Evolutionary conservation across 2,329 filamentous ascomycete genomes (phyloP).

Genomic region (Balansia obtecta): DNA sequence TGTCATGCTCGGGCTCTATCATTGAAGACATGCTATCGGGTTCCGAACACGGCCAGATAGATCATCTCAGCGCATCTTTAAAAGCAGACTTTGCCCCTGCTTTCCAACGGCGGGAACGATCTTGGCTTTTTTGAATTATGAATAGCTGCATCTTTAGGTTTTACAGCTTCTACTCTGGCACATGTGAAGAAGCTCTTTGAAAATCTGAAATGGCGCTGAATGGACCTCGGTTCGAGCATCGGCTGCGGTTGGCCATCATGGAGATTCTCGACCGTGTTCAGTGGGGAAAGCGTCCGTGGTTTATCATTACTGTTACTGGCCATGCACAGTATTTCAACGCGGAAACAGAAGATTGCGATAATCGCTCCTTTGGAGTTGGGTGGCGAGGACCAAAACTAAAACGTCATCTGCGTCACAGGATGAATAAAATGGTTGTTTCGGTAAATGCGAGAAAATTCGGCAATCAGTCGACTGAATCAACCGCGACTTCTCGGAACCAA

Average conservation of each 20-base stretch:
- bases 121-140: slow-evolving; percentile 37
- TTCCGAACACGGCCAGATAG: slow-evolving; percentile 27
- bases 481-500: slow-evolving; percentile 21
- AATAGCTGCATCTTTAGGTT: slow-evolving; percentile 38
- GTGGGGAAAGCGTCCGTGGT: slow-evolving; percentile 32
- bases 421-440: slow-evolving; percentile 31
- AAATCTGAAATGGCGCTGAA: slow-evolving; percentile 21
- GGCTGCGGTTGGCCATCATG: slow-evolving; percentile 25
- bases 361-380: slow-evolving; percentile 33
- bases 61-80: slow-evolving; percentile 24
- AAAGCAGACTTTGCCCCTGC: slow-evolving; percentile 28
- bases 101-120: slow-evolving; percentile 37
- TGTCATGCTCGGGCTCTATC: slow-evolving; percentile 34
- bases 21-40: slow-evolving; percentile 27
- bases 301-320: slow-evolving; percentile 31
- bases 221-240: slow-evolving; percentile 25
- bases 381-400: slow-evolving; percentile 29
- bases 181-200: slow-evolving; percentile 28
- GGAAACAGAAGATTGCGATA: slow-evolving; percentile 29
- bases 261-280: slow-evolving; percentile 30
- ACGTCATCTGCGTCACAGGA: slow-evolving; percentile 22
- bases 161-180: slow-evolving; percentile 34
- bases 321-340: slow-evolving; percentile 37
- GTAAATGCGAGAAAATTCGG: slow-evolving; percentile 29
- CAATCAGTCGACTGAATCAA: slow-evolving; percentile 24